These are phyloP conservation scores for Solanum paucissectum DNA, from an alignment of 257 asterid genomes.

Conservation along the genomic window DNA sequence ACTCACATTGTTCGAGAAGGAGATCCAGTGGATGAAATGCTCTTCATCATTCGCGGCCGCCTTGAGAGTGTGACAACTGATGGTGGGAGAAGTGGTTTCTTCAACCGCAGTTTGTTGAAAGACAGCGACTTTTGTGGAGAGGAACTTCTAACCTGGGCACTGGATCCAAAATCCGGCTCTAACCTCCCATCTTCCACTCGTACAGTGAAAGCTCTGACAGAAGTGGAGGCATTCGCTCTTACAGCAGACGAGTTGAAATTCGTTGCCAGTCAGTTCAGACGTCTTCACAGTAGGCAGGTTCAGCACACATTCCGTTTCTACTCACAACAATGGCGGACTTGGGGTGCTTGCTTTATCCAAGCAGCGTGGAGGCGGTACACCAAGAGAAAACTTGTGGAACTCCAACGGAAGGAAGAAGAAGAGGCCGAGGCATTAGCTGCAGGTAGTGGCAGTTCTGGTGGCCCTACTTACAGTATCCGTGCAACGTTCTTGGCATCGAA, in stretches of 20 bases:
- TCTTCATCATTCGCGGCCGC: constrained; percentile 92
- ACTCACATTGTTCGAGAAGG: constrained; percentile 97
- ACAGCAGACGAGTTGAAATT: constrained; percentile 86
- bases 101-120: constrained; percentile 74
- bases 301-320: constrained; percentile 98
- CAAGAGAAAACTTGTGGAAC: constrained; percentile 66
- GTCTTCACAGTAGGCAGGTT: constrained; percentile 96
- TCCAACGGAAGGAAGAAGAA: constrained; percentile 62
- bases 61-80: constrained; percentile 95
- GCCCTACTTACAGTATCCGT: constrained; percentile 58
- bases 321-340: constrained; percentile 97
- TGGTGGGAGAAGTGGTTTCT: constrained; percentile 98
- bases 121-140: constrained; percentile 97
- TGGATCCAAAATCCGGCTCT: constrained; percentile 82
- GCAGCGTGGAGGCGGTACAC: constrained; percentile 94
- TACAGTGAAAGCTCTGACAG: constrained; percentile 73
- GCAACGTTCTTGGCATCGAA: constrained; percentile 79
- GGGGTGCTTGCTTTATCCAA: constrained; percentile 97
- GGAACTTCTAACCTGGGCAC: constrained; percentile 97
- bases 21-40: constrained; percentile 97
- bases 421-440: constrained; percentile 33
- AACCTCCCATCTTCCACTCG: constrained; percentile 93
- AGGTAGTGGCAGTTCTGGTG: constrained; percentile 24
- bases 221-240: constrained; percentile 88
- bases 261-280: constrained; percentile 88